Evolutionary conservation across 169 alveolate species (phyloP).

Genomic region (Plasmodium relictum): DNA sequence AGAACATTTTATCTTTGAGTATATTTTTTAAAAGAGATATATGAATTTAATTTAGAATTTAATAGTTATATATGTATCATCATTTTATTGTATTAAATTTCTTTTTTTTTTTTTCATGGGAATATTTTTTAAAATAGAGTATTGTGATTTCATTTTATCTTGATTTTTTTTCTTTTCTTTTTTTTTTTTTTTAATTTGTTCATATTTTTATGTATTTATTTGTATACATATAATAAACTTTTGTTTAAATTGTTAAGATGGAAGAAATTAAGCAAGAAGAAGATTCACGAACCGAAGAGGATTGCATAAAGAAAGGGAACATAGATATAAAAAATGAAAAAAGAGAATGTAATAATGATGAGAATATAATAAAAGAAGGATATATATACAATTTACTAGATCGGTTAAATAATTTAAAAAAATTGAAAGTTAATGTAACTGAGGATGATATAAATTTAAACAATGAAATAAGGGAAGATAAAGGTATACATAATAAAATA

Average conservation of each 20-base stretch:
- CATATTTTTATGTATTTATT: slow-evolving; percentile 1
- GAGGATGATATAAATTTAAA: not conserved
- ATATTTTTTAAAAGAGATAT: too few relatives aligned
- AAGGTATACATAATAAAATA: not conserved
- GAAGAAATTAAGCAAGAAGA: slow-evolving; percentile 11
- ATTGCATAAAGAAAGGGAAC: slow-evolving; percentile 11
- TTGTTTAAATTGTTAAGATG: slow-evolving; percentile 15
- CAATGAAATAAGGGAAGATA: slow-evolving; percentile 4
- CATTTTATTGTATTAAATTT: too few relatives aligned
- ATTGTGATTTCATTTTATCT: not conserved
- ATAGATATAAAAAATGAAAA: slow-evolving; percentile 7
- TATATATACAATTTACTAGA: slow-evolving; percentile 52
- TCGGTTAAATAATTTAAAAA: slow-evolving; percentile 51
- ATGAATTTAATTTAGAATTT: too few relatives aligned
- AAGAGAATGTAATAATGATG: slow-evolving; percentile 1
- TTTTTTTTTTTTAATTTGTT: not conserved
- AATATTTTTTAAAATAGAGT: not conserved
- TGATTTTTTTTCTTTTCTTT: not conserved
- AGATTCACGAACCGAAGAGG: slow-evolving; percentile 20
- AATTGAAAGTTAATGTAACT: slow-evolving; percentile 8
- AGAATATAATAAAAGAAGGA: slow-evolving; percentile 7
- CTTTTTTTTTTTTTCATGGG: not conserved
- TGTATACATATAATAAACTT: not conserved
- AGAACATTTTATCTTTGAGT: too few relatives aligned
- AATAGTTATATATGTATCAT: too few relatives aligned